A percentile compares a stretch with the other conserved stretches of the same genome.
Conservation (phyloP, 164 flowering plant genomes). For the Nymphaea thermarum region DNA sequence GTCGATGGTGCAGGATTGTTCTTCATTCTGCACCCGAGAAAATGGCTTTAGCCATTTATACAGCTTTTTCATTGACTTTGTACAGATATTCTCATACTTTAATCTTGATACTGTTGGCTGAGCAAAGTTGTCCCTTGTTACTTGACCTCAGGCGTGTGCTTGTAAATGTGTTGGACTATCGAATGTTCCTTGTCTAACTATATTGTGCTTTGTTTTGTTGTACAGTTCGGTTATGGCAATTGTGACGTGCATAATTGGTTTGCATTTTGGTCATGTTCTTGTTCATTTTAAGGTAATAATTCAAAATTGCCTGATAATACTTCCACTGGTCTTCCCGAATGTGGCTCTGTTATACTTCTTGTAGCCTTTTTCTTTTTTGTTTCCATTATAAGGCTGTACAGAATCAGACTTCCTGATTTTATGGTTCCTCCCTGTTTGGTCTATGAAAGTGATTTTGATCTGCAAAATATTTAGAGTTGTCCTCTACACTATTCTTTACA, state of each 20-base stretch:
- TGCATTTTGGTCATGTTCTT: slow-evolving; percentile 67
- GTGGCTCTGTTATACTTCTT: not conserved
- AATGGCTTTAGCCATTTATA: no score
- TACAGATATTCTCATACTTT: no score
- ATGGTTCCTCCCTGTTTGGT: not conserved
- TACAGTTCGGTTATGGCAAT: slow-evolving; percentile 66
- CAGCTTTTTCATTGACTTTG: no score
- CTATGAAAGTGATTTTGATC: not conserved
- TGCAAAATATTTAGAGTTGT: not conserved
- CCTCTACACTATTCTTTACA: not conserved
- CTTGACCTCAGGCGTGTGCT: not conserved
- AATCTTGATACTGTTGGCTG: no score
- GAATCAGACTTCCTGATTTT: not conserved
- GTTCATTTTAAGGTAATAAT: slow-evolving; percentile 46
- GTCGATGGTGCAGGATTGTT: no score
- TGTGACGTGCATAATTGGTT: slow-evolving; percentile 66
- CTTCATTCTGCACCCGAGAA: no score
- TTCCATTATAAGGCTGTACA: not conserved
- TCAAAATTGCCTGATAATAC: no score
- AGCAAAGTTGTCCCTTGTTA: not conserved
- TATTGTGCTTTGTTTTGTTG: not conserved
- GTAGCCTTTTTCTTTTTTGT: not conserved
- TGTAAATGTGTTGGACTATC: no score
- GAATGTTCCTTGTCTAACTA: not conserved
- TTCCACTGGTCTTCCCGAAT: not conserved